Conservation (phyloP, 805 yeast genomes). For the Saccharomycopsis olivae region DNA sequence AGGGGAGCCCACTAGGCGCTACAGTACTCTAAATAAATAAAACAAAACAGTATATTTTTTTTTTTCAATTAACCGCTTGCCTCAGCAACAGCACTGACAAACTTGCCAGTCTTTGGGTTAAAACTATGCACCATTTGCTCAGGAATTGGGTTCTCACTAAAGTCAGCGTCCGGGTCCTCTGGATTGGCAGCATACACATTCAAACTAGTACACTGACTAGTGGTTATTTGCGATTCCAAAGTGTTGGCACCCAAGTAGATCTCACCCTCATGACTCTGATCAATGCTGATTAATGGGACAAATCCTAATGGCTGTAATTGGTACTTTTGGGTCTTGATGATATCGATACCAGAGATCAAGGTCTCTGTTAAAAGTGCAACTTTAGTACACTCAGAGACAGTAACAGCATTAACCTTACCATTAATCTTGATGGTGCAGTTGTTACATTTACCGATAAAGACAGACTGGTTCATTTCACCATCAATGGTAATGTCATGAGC, state of each 20-base stretch:
- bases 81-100: conserved; percentile 66
- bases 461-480: conserved; percentile 77
- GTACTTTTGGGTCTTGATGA: conserved; percentile 70
- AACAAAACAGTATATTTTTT: too few relatives aligned
- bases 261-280: conserved; percentile 79
- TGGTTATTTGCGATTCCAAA: conserved; percentile 66
- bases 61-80: conserved; percentile 79
- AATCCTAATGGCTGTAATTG: conserved; percentile 80
- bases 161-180: conserved; percentile 46
- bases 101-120: conserved; percentile 38
- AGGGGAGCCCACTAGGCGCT: too few relatives aligned
- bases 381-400: conserved; percentile 61
- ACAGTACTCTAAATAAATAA: too few relatives aligned
- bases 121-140: conserved; percentile 82
- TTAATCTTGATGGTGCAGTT: conserved; percentile 68
- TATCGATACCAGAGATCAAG: conserved; percentile 77
- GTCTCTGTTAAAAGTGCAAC: conserved; percentile 76
- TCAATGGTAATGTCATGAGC: conserved; percentile 58
- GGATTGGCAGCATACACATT: conserved; percentile 74
- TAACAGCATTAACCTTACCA: conserved; percentile 87
- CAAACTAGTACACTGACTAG: conserved; percentile 76
- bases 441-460: conserved; percentile 75
- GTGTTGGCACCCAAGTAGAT: conserved; percentile 67
- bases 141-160: conserved; percentile 73
- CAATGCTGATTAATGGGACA: conserved; percentile 77